Evolutionary conservation across 148 eudicot genomes (phyloP), one percentile per base, ranked within the genome.

Genomic region (Drosera capensis): DNA sequence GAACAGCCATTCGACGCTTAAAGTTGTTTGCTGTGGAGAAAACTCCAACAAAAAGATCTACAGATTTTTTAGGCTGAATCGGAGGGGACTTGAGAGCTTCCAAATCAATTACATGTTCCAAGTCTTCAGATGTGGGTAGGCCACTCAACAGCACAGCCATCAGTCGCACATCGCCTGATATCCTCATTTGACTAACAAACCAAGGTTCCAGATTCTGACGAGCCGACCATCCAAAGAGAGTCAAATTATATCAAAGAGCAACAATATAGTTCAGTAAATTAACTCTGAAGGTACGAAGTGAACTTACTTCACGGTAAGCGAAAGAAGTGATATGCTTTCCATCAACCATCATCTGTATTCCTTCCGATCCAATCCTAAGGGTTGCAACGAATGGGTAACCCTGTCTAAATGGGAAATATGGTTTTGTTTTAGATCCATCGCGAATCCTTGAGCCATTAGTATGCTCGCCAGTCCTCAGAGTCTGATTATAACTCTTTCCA

Each of bases 21-120:
- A 90, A 90, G 65, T 90, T 90, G 63, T 84, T 90, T 43, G 95
- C 93, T 19, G 99, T 90, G 28, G 99, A 90, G 64, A 90, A 84
- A 50, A 84, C 75, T 15, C 99, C 99, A 58, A 84, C 42, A 51
- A 90, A 73, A 34, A 90, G 93, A 42, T 80, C 69, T 48, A 84
- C 57, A 30, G 52, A 36, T 51, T 62, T 84, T 26, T 46, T 56
- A 39, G 49, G 58, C 55, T 66, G 67, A 46, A 90, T 31, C 46
- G 74, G 64, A 56, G 74, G 66, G 23, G 95, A 62, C 63, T 84
- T 84, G 15, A 90, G 82, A 25, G 59, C 60, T 59, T 90, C 93
- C 46, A 90, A 67, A 78, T 90, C 99, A 38, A 64, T 57, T 46
- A 84, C 65, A 66, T 90, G 93, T 45, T 90, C 99, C 26, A 67